These are phyloP conservation scores for Fusarium odoratissimum DNA, from an alignment of 2,329 filamentous ascomycete genomes.

Conservation along the genomic window DNA sequence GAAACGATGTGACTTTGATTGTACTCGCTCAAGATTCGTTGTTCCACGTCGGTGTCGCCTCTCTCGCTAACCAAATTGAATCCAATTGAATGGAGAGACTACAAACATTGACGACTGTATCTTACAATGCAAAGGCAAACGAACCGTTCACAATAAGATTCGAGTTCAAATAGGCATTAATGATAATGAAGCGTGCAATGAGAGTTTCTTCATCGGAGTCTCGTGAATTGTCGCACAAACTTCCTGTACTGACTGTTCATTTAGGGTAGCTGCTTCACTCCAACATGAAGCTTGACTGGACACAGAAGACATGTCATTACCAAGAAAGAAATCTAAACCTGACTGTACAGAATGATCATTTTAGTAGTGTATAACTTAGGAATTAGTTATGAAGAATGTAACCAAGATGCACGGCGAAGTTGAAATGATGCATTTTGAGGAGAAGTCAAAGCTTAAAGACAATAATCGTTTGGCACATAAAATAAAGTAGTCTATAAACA, in stretches of 20 bases:
- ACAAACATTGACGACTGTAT: neutral
- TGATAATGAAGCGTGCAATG: fast-evolving
- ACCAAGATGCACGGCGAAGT: fast-evolving
- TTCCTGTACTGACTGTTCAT: neutral
- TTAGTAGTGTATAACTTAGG: fast-evolving
- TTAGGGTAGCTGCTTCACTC: neutral
- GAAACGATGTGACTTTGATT: neutral
- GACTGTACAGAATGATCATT: fast-evolving
- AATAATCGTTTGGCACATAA: fast-evolving
- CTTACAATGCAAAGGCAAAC: fast-evolving
- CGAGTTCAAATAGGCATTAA: fast-evolving
- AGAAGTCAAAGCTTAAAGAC: fast-evolving
- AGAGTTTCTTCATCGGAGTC: too few relatives aligned
- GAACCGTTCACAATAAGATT: fast-evolving
- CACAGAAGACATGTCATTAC: too few relatives aligned
- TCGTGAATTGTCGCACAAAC: too few relatives aligned
- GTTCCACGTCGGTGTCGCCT: fast-evolving
- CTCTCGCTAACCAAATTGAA: too few relatives aligned
- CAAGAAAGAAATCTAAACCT: too few relatives aligned
- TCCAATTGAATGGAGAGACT: neutral
- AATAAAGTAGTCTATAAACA: neutral
- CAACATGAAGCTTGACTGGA: fast-evolving
- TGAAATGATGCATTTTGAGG: fast-evolving
- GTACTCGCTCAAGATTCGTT: too few relatives aligned
- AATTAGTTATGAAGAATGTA: fast-evolving